phyloP scores from a whole-genome alignment of 352 stramenopile genomes.

The Phytophthora nicotianae region DNA sequence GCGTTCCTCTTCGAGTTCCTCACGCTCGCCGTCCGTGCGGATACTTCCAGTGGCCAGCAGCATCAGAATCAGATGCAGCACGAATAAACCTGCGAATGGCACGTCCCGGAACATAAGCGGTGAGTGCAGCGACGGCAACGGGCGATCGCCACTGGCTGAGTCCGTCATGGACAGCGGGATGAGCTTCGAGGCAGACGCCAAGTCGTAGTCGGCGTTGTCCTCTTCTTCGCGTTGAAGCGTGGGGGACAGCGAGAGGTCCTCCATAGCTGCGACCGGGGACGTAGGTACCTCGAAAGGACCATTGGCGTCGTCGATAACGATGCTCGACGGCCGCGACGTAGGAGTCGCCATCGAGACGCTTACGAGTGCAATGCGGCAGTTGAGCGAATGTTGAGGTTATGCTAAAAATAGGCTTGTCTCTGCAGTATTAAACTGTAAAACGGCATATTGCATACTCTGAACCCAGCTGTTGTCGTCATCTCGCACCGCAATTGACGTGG shows the following conservation, averaged over 20 bases:
- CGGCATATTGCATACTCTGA: conserved; percentile 2
- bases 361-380: conserved; percentile 3
- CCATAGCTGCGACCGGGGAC: conserved; percentile 46
- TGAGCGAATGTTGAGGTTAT: background rate
- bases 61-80: conserved; percentile 58
- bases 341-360: conserved; percentile 29
- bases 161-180: conserved; percentile 78
- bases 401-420: conserved; percentile 5
- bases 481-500: conserved; percentile 15
- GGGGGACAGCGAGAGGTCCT: conserved; percentile 66
- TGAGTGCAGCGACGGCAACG: conserved; percentile 64
- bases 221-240: conserved; percentile 22
- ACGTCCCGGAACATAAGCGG: conserved; percentile 70
- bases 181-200: conserved; percentile 47
- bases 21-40: conserved; percentile 38
- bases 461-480: conserved; percentile 26
- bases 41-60: conserved; percentile 51
- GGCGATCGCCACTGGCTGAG: conserved; percentile 56
- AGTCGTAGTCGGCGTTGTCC: conserved; percentile 36
- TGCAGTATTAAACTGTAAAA: conserved; percentile 1
- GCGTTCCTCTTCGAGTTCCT: conserved; percentile 26
- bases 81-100: conserved; percentile 53
- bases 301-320: conserved; percentile 45
- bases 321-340: conserved; percentile 38
- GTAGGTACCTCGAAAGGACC: conserved; percentile 17